These are phyloP conservation scores for Danielia oregonensis DNA, from an alignment of 805 yeast species.

Conservation along the genomic window DNA sequence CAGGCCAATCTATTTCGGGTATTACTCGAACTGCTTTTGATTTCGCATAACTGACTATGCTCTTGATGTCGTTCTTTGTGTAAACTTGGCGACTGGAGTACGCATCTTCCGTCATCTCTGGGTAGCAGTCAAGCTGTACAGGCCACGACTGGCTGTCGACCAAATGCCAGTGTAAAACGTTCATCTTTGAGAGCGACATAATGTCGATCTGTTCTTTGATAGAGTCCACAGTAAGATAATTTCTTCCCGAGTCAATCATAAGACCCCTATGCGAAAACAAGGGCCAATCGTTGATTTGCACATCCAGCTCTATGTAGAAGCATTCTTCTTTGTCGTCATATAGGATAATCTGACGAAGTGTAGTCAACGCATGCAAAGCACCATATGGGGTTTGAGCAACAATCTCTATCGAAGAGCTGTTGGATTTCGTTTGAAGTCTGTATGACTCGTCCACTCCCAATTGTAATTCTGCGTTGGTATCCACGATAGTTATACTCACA, in stretches of 20 bases:
- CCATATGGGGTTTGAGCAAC: conserved; percentile 34
- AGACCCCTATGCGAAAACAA: conserved; percentile 36
- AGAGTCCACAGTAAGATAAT: conserved; percentile 24
- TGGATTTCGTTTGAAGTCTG: conserved; percentile 13
- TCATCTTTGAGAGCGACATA: conserved; percentile 36
- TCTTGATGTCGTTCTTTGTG: conserved; percentile 21
- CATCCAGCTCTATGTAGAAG: conserved; percentile 27
- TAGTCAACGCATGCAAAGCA: conserved; percentile 36
- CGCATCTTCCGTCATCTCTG: conserved; percentile 38
- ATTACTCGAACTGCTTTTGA: conserved; percentile 37
- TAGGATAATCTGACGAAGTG: conserved; percentile 39
- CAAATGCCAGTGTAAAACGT: conserved; percentile 40
- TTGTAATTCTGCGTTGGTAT: conserved; percentile 25
- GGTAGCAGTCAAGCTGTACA: conserved; percentile 24
- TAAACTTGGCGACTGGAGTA: conserved; percentile 30
- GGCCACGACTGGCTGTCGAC: conserved; percentile 43
- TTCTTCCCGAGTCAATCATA: conserved; percentile 37
- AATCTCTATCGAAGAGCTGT: conserved; percentile 17
- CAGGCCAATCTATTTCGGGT: conserved; percentile 42
- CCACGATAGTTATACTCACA: conserved; percentile 12
- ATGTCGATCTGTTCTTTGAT: conserved; percentile 34
- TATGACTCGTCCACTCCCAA: conserved; percentile 37
- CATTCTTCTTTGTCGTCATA: conserved; percentile 15
- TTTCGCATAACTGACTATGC: conserved; percentile 29
- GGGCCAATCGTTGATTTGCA: conserved; percentile 32